A percentile compares a stretch with the other conserved stretches of the same genome.
These are phyloP conservation scores for Hypoxylon sp. DNA, from an alignment of 2,329 filamentous ascomycete genomes.

Conservation along the genomic window DNA sequence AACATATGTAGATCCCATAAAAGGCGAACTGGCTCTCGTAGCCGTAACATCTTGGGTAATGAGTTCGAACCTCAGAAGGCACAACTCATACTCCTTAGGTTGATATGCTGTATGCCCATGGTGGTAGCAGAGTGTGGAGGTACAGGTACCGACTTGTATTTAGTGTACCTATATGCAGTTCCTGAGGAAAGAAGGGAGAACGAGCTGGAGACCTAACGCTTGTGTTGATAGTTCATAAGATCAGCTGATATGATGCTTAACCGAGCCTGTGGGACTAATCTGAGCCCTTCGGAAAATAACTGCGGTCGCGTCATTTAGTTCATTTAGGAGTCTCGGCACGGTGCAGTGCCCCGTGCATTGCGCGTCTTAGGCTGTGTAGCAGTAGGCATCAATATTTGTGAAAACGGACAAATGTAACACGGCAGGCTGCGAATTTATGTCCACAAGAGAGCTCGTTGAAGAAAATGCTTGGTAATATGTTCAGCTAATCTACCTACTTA, in stretches of 20 bases:
- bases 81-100: not conserved
- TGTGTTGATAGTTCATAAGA: conserved; percentile 14
- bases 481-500: too few relatives aligned
- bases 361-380: conserved; percentile 40
- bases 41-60: not conserved
- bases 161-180: not conserved
- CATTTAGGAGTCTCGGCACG: conserved; percentile 36
- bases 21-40: not conserved
- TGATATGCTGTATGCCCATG: too few relatives aligned
- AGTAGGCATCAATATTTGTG: conserved; percentile 39
- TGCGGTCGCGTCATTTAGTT: conserved; percentile 35
- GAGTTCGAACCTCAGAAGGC: not conserved
- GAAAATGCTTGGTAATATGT: conserved; percentile 5
- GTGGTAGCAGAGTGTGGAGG: too few relatives aligned
- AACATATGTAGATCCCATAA: not conserved
- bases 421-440: conserved; percentile 10
- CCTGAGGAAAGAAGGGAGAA: not conserved
- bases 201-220: not conserved
- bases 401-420: conserved; percentile 19
- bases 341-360: conserved; percentile 46
- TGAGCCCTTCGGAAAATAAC: conserved; percentile 35
- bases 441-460: not conserved
- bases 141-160: too few relatives aligned
- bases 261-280: conserved; percentile 31
- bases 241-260: conserved; percentile 31